Conservation (phyloP, 768 basidiomycete species). For the Rhodotorula kratochvilovae region DNA sequence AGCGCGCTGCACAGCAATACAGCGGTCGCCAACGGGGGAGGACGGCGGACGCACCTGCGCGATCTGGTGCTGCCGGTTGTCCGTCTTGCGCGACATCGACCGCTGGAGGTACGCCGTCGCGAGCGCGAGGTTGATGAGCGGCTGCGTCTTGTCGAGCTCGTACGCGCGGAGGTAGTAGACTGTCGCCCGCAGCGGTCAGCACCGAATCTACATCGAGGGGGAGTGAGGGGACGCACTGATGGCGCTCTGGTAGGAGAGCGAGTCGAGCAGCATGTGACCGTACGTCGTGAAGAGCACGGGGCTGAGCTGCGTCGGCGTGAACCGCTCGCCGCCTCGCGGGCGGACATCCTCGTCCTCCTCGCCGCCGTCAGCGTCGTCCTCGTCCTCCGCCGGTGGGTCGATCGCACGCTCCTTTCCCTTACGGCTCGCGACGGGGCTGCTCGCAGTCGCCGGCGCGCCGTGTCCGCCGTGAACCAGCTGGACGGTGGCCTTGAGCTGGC, state of each 20-base stretch:
- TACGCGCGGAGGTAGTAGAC: slow-evolving; percentile 86
- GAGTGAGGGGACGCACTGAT: slow-evolving; percentile 63
- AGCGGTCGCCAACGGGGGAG: not conserved
- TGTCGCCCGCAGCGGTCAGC: slow-evolving; percentile 45
- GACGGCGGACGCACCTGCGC: slow-evolving; percentile 55
- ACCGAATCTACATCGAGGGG: not conserved
- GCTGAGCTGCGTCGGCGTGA: slow-evolving; percentile 60
- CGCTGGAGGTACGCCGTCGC: slow-evolving; percentile 81
- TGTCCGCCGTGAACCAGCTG: not conserved
- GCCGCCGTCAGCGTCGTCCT: slow-evolving; percentile 45
- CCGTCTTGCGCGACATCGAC: slow-evolving; percentile 87
- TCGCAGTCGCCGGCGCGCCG: slow-evolving; percentile 26
- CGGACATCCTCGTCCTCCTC: slow-evolving; percentile 9
- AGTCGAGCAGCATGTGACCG: slow-evolving; percentile 74
- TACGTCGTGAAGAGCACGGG: slow-evolving; percentile 69
- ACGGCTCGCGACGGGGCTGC: slow-evolving; percentile 5
- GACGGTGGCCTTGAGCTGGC: slow-evolving; percentile 53
- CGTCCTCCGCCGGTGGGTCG: slow-evolving; percentile 45
- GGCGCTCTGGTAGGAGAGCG: slow-evolving; percentile 83
- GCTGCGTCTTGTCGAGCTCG: slow-evolving; percentile 76
- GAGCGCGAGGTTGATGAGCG: slow-evolving; percentile 74
- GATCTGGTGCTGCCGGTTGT: slow-evolving; percentile 86
- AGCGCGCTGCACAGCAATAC: not conserved
- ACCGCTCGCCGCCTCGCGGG: slow-evolving; percentile 39
- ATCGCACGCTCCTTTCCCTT: slow-evolving; percentile 33